Percentiles rank a stretch among this genome's conserved stretches.
These are phyloP conservation scores for Diacronema lutheri DNA, from an alignment of 78 protist species.

Conservation along the genomic window DNA sequence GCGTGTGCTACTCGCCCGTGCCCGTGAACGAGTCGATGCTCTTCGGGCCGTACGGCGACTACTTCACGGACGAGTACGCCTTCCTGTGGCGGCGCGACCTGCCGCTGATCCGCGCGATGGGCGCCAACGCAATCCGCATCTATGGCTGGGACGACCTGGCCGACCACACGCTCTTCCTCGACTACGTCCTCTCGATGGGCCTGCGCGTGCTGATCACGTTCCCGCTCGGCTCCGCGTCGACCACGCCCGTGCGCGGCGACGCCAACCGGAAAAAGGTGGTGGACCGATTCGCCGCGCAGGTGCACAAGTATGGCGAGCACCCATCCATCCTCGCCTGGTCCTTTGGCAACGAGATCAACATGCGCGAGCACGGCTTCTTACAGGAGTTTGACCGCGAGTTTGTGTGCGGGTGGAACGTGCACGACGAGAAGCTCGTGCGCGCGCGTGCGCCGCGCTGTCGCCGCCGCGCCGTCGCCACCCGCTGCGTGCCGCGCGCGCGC, in stretches of 20 bases:
- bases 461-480: too few relatives aligned
- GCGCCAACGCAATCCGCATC: constrained; percentile 20
- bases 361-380: background rate
- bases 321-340: constrained; percentile 20
- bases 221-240: background rate
- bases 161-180: constrained; percentile 13
- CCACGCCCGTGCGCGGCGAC: background rate
- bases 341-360: constrained; percentile 38
- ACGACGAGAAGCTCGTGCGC: too few relatives aligned
- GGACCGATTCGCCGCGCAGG: background rate
- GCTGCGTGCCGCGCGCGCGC: too few relatives aligned
- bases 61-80: constrained; percentile 25
- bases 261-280: background rate
- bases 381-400: background rate
- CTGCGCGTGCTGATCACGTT: background rate
- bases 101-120: constrained; percentile 32
- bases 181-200: background rate
- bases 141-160: background rate
- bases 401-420: too few relatives aligned
- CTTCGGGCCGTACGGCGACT: constrained; percentile 24
- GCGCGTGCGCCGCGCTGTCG: too few relatives aligned
- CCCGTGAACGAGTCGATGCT: background rate
- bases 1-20: constrained; percentile 5
- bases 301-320: background rate
- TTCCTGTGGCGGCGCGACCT: constrained; percentile 29